Percentiles rank a stretch among this genome's conserved stretches.
phyloP scores from a whole-genome alignment of 2,329 filamentous ascomycete genomes.

The Penicillium occitanis region DNA sequence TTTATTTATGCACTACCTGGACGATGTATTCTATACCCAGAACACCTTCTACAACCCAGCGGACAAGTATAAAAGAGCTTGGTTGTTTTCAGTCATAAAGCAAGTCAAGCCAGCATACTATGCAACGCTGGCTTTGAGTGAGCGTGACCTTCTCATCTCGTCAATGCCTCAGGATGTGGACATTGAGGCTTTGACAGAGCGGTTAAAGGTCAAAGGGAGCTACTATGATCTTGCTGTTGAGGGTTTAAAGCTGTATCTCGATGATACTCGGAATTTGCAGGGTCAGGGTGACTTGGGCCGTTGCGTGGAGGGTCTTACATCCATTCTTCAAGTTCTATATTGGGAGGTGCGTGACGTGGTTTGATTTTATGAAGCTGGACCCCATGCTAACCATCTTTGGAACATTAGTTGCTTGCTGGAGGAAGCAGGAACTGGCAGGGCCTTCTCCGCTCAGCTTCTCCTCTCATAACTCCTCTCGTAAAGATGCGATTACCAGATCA shows the following conservation, averaged over 20 bases:
- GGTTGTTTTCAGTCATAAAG: conserved; percentile 3
- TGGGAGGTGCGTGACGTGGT: neutral
- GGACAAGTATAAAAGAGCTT: neutral
- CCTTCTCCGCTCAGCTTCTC: conserved; percentile 6
- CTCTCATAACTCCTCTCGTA: neutral
- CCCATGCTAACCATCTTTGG: neutral
- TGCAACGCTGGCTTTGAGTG: conserved; percentile 4
- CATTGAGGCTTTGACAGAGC: neutral
- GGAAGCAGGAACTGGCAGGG: conserved; percentile 2
- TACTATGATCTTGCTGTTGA: neutral
- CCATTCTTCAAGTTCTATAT: conserved; percentile 1
- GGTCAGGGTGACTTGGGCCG: neutral
- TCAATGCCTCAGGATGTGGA: neutral
- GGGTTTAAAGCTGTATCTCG: neutral
- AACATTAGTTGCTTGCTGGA: neutral
- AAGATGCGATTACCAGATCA: neutral
- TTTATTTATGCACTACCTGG: conserved; percentile 7
- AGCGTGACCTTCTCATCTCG: neutral
- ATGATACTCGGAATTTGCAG: neutral
- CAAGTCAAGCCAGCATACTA: conserved; percentile 3
- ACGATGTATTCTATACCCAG: conserved; percentile 1
- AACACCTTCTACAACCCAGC: neutral
- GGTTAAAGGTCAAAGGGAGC: neutral
- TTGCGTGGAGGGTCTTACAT: conserved; percentile 7
- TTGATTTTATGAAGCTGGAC: neutral